Evolutionary conservation across 495 filamentous ascomycete genomes (phyloP).

Genomic region (Astrocystis sublimbata): DNA sequence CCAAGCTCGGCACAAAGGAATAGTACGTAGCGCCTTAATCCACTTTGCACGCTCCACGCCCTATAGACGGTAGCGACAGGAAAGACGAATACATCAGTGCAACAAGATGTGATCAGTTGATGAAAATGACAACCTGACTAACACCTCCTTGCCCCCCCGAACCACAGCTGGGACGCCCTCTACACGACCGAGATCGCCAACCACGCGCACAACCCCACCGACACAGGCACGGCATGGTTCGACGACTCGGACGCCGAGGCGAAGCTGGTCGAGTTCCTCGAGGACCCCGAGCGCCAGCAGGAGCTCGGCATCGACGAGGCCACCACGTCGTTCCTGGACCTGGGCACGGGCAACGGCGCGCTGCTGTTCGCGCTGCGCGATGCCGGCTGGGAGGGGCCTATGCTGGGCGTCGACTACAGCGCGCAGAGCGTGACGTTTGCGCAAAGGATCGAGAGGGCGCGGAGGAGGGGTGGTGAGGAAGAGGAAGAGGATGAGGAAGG

Average conservation of each 20-base stretch:
- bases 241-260: slow-evolving; percentile 67
- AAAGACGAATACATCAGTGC: neutral
- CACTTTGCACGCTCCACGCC: neutral
- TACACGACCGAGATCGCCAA: slow-evolving; percentile 64
- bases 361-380: slow-evolving; percentile 75
- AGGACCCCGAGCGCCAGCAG: slow-evolving; percentile 22
- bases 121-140: neutral
- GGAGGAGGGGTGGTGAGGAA: slow-evolving; percentile 27
- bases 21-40: slow-evolving; percentile 51
- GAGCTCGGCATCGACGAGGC: slow-evolving; percentile 14
- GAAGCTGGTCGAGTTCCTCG: slow-evolving; percentile 60
- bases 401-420: slow-evolving; percentile 91
- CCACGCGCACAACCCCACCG: slow-evolving; percentile 58
- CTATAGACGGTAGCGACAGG: too few relatives aligned
- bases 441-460: slow-evolving; percentile 42
- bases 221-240: slow-evolving; percentile 77
- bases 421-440: slow-evolving; percentile 70
- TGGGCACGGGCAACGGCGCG: slow-evolving; percentile 92
- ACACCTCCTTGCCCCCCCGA: neutral
- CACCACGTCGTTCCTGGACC: slow-evolving; percentile 57
- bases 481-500: neutral
- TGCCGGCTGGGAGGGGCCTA: slow-evolving; percentile 54
- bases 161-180: slow-evolving; percentile 65
- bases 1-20: slow-evolving; percentile 66
- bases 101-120: neutral